phyloP scores from a whole-genome alignment of 2,329 filamentous ascomycete genomes.

The Penicillium glabrum region DNA sequence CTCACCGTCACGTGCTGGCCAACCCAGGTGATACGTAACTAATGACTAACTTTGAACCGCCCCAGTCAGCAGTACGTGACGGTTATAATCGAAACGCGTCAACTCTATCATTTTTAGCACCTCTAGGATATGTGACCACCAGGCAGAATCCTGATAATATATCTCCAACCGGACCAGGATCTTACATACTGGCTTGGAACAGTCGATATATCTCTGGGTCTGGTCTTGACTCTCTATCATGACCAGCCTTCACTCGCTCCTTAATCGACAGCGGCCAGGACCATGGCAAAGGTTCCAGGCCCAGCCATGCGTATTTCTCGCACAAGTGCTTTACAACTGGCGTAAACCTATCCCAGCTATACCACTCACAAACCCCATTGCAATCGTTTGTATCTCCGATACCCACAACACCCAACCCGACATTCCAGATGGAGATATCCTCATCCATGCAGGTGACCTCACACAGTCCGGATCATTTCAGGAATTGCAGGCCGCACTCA shows the following conservation, averaged over 20 bases:
- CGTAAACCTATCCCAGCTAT: slow-evolving; percentile 7
- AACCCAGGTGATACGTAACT: no score
- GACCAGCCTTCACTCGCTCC: slow-evolving; percentile 3
- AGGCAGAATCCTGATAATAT: no score
- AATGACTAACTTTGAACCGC: no score
- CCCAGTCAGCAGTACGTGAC: no score
- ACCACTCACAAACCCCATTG: slow-evolving; percentile 8
- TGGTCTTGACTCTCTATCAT: background rate
- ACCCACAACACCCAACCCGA: slow-evolving; percentile 26
- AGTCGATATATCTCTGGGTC: background rate
- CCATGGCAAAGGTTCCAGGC: slow-evolving; percentile 15
- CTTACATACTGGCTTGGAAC: no score
- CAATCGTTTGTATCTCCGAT: slow-evolving; percentile 31
- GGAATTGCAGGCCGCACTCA: slow-evolving; percentile 71
- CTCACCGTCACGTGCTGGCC: no score
- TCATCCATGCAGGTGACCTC: slow-evolving; percentile 43
- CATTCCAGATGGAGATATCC: slow-evolving; percentile 26
- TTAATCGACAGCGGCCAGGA: slow-evolving; percentile 13
- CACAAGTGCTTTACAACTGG: slow-evolving; percentile 15
- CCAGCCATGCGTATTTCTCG: slow-evolving; percentile 16
- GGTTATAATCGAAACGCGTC: no score
- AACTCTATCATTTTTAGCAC: no score
- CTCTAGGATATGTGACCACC: no score
- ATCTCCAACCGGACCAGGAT: no score
- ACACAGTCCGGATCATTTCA: slow-evolving; percentile 64